Evolutionary conservation across 345 rosid species (phyloP).

Genomic region (Melaleuca alternifolia): DNA sequence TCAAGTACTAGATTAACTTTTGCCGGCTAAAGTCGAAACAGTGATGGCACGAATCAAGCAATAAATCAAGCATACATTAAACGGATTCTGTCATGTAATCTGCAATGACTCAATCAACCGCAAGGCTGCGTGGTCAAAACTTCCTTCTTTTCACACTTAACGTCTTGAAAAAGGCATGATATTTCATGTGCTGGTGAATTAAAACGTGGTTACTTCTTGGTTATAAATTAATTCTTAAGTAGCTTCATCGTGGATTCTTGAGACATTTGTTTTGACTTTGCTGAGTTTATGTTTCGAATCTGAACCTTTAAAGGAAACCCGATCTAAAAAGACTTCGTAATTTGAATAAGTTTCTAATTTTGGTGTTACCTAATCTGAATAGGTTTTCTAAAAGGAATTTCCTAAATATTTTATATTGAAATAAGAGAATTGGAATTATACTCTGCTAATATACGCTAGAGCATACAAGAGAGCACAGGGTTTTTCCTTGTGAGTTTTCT

Average conservation of each 20-base stretch:
- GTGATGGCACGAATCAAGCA: neutral
- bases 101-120: neutral
- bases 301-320: neutral
- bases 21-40: neutral
- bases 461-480: neutral
- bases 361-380: neutral
- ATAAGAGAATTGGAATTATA: neutral
- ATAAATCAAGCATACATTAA: neutral
- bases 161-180: neutral
- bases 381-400: neutral
- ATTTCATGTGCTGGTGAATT: neutral
- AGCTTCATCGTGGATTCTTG: neutral
- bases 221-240: neutral
- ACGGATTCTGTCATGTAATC: neutral
- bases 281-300: neutral
- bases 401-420: neutral
- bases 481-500: neutral
- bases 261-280: neutral
- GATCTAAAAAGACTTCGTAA: rapidly evolving
- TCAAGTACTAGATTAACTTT: no score
- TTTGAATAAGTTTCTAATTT: neutral
- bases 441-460: rapidly evolving
- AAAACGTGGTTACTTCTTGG: neutral
- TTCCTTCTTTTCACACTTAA: neutral
- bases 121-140: neutral